Evolutionary conservation across 2,329 filamentous ascomycete genomes (phyloP), one percentile per base, ranked within the genome.

Genomic region (Cladobotryum protrusum): DNA sequence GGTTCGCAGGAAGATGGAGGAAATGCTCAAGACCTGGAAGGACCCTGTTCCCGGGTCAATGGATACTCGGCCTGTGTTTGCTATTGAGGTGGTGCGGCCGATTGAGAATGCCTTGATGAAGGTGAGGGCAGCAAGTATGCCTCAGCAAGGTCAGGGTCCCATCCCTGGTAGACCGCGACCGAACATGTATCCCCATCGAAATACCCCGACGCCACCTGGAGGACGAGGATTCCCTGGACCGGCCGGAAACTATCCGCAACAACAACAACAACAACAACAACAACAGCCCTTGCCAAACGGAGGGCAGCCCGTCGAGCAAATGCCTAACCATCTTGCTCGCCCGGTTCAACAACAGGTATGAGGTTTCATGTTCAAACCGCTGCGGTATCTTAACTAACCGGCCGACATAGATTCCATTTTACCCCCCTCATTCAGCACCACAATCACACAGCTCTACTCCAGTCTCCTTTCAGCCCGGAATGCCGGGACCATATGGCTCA

Each of bases 21-120:
- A 95, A 68, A 92, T 99, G 86, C 77, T 99, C 59, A 90, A 88
- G 69, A 99, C 93, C 1, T 99, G 93, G 93, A 97, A 96, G 69
- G 89, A 96, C 62, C 89, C 93, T 2, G 90, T 97, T 13, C 90
- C 92, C 2, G 93, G 92, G 44, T 96, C 93, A 13, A 82, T 95
- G 65, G 92, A 96, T 61, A 85, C 85, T n/a, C 82, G 89, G 54
- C 91, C 93, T 7, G 92, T 99, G 46, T 99, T 99, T 64, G 82
- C 89, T 24, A 78, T 83, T 36, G 90, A 97, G 50, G 82, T 91
- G 52, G 95, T 92, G 40, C 82, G 87, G 47, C 88, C 89, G 40
- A 97, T 99, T 58, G 93, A 99, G 68, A 95, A 89, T 68, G 91
- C 92, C 45, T 76, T 99, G 52, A 89, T 93, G 67, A 96, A 93